Percentiles rank a stretch among this genome's conserved stretches.
Conservation (phyloP, 2,329 filamentous ascomycete species). For the Salinomyces thailandicus region DNA sequence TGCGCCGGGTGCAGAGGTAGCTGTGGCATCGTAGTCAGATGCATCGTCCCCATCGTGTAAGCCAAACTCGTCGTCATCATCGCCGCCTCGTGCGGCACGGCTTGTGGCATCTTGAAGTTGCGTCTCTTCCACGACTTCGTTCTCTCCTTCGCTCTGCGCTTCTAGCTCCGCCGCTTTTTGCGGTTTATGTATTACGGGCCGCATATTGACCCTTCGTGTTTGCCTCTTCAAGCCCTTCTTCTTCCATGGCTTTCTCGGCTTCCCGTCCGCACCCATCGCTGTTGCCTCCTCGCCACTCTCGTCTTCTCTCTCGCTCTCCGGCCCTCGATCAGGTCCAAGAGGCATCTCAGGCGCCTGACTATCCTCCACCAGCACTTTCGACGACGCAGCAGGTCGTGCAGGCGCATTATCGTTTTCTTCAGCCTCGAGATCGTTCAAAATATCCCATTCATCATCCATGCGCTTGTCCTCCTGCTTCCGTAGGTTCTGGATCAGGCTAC, state of each 20-base stretch:
- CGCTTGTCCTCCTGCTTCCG: conserved; percentile 59
- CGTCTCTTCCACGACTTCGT: conserved; percentile 3
- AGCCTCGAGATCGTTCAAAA: conserved; percentile 59
- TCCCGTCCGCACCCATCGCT: conserved; percentile 43
- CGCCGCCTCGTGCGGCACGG: not conserved
- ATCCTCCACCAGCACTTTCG: conserved; percentile 31
- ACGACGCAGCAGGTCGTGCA: conserved; percentile 3
- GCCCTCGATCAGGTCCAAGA: conserved; percentile 33
- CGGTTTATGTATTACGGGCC: conserved; percentile 23
- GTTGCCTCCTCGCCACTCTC: conserved; percentile 27
- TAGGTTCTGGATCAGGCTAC: conserved; percentile 61
- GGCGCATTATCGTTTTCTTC: conserved; percentile 18
- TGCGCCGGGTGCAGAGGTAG: not conserved
- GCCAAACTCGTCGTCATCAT: not conserved
- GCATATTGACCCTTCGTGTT: conserved; percentile 54
- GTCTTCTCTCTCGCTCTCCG: conserved; percentile 51
- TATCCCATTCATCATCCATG: conserved; percentile 63
- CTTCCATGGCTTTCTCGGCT: conserved; percentile 57
- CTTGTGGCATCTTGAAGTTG: not conserved
- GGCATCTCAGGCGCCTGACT: conserved; percentile 34
- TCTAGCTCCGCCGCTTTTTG: conserved; percentile 17
- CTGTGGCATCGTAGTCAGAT: conserved; percentile 1
- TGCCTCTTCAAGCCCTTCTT: conserved; percentile 78
- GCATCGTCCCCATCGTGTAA: not conserved
- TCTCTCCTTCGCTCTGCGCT: conserved; percentile 3